Conservation (phyloP, 495 filamentous ascomycete genomes). For the Corynascus novoguineensis region DNA sequence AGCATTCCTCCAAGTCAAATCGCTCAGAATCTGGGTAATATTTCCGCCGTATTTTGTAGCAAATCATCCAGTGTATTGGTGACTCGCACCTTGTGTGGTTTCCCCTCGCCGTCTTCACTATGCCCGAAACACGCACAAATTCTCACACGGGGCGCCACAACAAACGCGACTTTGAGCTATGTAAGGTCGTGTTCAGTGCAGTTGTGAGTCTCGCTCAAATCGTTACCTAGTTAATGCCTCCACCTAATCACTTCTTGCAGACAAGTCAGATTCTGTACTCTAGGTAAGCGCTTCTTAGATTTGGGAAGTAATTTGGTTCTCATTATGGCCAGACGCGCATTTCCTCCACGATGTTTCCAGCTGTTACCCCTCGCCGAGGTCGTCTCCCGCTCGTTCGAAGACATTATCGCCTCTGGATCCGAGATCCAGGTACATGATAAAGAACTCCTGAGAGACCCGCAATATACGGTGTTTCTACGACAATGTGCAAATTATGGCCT, state of each 20-base stretch:
- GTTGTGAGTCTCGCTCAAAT: conserved; percentile 11
- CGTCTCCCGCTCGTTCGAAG: conserved; percentile 12
- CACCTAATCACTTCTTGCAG: background rate
- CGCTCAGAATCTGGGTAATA: no score
- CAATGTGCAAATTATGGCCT: conserved; percentile 10
- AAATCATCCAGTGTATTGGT: no score
- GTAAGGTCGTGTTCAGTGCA: conserved; percentile 23
- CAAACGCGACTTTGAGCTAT: conserved; percentile 18
- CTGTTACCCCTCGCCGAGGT: conserved; percentile 11
- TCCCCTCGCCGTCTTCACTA: background rate
- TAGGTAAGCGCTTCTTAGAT: conserved; percentile 10
- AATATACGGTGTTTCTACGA: conserved; percentile 17
- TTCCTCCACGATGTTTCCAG: conserved; percentile 23
- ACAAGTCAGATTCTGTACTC: conserved; percentile 26
- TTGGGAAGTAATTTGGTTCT: background rate
- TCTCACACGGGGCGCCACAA: background rate
- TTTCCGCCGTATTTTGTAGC: no score
- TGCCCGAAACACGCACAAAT: background rate
- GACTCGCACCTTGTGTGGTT: no score
- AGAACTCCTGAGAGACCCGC: conserved; percentile 14
- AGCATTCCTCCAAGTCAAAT: no score
- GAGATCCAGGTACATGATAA: conserved; percentile 6
- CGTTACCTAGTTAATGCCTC: background rate
- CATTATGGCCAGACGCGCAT: conserved; percentile 12
- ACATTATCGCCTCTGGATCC: conserved; percentile 14